These are phyloP conservation scores for Penicillium simplicissimum DNA, from an alignment of 495 filamentous ascomycete species.

Conservation along the genomic window DNA sequence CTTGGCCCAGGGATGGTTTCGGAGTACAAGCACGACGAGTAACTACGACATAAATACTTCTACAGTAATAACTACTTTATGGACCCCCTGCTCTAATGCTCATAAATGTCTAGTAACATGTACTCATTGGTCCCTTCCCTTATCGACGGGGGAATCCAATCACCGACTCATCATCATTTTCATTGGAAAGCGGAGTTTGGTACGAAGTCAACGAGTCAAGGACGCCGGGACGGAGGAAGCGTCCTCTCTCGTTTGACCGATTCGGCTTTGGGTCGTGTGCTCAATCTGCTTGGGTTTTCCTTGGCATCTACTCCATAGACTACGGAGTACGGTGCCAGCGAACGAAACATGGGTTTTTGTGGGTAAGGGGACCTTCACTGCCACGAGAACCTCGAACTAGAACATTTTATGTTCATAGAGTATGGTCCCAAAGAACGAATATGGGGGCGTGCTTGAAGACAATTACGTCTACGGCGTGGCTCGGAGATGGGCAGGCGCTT, in stretches of 20 bases:
- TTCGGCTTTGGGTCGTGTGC: background rate
- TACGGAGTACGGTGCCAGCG: background rate
- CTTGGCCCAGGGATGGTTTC: slow-evolving; percentile 1
- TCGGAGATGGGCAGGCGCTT: background rate
- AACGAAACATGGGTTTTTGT: background rate
- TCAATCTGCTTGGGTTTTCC: background rate
- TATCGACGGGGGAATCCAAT: background rate
- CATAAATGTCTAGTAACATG: too few species aligned
- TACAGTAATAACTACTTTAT: background rate
- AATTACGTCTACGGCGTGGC: slow-evolving; percentile 5
- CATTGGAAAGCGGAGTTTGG: background rate
- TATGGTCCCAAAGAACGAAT: background rate
- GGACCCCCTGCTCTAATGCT: too few species aligned
- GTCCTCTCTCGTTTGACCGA: background rate
- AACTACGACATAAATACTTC: background rate
- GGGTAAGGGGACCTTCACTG: background rate
- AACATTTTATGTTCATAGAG: background rate
- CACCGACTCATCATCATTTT: background rate
- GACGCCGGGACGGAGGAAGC: background rate
- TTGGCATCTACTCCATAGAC: background rate
- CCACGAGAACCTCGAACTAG: background rate
- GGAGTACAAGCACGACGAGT: background rate
- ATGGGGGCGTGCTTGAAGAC: background rate
- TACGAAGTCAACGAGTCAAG: background rate
- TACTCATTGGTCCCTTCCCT: too few species aligned